phyloP scores from a whole-genome alignment of 2,329 filamentous ascomycete genomes.

The Magnaporthiopsis incrustans region DNA sequence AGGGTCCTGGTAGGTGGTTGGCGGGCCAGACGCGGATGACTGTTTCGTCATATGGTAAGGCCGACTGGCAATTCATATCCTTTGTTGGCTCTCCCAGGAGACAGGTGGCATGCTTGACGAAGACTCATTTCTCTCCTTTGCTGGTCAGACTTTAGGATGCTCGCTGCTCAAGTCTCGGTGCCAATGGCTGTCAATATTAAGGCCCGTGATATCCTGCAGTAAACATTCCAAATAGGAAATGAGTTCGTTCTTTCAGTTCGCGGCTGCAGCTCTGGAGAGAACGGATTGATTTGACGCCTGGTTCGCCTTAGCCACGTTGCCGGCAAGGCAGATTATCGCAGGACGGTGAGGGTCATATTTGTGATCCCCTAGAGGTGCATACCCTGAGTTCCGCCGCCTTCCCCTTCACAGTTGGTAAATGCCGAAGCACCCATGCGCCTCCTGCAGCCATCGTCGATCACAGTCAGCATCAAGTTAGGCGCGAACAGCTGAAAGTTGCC shows the following conservation, averaged over 20 bases:
- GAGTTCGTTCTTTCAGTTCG: not conserved
- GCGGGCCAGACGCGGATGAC: too few relatives aligned
- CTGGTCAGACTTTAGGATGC: not conserved
- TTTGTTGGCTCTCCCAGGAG: not conserved
- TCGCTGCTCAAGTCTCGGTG: not conserved
- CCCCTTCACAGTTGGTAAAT: not conserved
- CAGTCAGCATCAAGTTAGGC: too few relatives aligned
- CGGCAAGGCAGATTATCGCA: not conserved
- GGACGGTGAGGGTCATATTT: not conserved
- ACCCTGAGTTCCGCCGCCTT: too few relatives aligned
- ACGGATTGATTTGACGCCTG: not conserved
- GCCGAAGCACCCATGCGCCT: too few relatives aligned
- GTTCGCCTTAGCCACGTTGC: not conserved
- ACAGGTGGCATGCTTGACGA: too few relatives aligned
- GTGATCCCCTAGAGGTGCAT: not conserved
- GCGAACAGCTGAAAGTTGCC: too few relatives aligned
- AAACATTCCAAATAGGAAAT: not conserved
- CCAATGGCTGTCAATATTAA: not conserved
- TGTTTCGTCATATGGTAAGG: not conserved
- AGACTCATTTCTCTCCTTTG: not conserved
- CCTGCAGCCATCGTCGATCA: too few relatives aligned
- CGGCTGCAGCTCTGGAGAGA: too few relatives aligned
- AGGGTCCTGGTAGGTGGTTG: not conserved
- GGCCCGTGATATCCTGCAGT: not conserved
- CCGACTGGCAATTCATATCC: not conserved